phyloP scores from a whole-genome alignment of 2,329 filamentous ascomycete species.

The Coniochaeta sp. region DNA sequence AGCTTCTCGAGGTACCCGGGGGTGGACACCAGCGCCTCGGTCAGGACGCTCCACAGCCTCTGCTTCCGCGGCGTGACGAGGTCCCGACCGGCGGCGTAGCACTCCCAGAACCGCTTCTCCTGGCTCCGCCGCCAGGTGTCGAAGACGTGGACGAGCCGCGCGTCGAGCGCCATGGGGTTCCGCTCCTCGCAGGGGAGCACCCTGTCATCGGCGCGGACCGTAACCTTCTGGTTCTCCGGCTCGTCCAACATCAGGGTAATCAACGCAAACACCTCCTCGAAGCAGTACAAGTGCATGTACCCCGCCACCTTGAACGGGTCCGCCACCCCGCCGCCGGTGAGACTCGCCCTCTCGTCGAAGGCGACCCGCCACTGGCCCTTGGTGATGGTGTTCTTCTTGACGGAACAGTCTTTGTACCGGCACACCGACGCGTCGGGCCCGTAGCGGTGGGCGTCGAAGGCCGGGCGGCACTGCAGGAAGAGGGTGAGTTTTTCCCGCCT shows the following conservation, averaged over 20 bases:
- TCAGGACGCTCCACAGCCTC: slow-evolving; percentile 17
- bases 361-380: slow-evolving; percentile 55
- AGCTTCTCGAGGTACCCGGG: slow-evolving; percentile 4
- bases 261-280: slow-evolving; percentile 57
- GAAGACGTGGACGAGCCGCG: slow-evolving; percentile 24
- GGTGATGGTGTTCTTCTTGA: slow-evolving; percentile 37
- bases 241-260: slow-evolving; percentile 35
- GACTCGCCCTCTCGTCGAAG: slow-evolving; percentile 58
- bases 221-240: slow-evolving; percentile 21
- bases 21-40: slow-evolving; percentile 14
- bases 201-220: slow-evolving; percentile 46
- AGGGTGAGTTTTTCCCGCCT: slow-evolving; percentile 25
- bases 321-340: slow-evolving; percentile 24
- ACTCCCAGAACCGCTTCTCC: slow-evolving; percentile 3
- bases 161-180: slow-evolving; percentile 39
- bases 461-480: slow-evolving; percentile 55
- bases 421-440: slow-evolving; percentile 33
- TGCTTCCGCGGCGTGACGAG: slow-evolving; percentile 1
- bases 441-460: slow-evolving; percentile 47
- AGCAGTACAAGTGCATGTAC: slow-evolving; percentile 61
- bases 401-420: slow-evolving; percentile 49
- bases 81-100: neutral
- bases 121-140: slow-evolving; percentile 24
- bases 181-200: slow-evolving; percentile 37
- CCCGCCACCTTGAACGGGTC: slow-evolving; percentile 58